Evolutionary conservation across 1,284 basidiomycete species (phyloP).

Genomic region (Coriolopsis trogii): DNA sequence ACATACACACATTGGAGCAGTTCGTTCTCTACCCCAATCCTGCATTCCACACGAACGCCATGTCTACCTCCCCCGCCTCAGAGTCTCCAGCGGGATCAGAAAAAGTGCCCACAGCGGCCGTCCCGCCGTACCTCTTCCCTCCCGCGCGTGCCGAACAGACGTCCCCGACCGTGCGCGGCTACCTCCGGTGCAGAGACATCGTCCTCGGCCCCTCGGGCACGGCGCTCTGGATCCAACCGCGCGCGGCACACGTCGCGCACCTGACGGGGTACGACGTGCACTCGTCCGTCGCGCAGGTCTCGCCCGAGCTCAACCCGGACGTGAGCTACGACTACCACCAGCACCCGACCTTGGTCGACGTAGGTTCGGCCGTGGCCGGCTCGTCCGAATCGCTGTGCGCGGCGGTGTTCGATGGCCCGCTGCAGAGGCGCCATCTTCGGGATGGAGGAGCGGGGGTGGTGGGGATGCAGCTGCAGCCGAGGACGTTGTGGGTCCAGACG

Average conservation of each 20-base stretch:
- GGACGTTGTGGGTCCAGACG: conserved; percentile 30
- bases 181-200: conserved; percentile 53
- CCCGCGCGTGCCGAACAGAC: conserved; percentile 37
- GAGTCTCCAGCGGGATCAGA: neutral
- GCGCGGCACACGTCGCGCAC: conserved; percentile 27
- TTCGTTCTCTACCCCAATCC: conserved; percentile 47
- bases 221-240: conserved; percentile 61
- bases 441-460: neutral
- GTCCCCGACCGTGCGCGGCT: conserved; percentile 46
- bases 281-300: conserved; percentile 24
- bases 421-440: conserved; percentile 25
- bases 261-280: conserved; percentile 34
- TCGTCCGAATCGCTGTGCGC: conserved; percentile 44
- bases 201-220: conserved; percentile 55
- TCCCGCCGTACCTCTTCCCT: conserved; percentile 45
- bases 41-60: conserved; percentile 15
- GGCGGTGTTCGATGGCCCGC: conserved; percentile 51
- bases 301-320: conserved; percentile 14
- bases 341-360: neutral
- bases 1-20: conserved; percentile 48
- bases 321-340: too few species aligned
- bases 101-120: too few species aligned
- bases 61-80: neutral
- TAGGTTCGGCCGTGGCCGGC: neutral
- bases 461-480: conserved; percentile 12